Evolutionary conservation across 345 rosid genomes (phyloP), one percentile per base, ranked within the genome.

Genomic region (Pugionium cornutum): DNA sequence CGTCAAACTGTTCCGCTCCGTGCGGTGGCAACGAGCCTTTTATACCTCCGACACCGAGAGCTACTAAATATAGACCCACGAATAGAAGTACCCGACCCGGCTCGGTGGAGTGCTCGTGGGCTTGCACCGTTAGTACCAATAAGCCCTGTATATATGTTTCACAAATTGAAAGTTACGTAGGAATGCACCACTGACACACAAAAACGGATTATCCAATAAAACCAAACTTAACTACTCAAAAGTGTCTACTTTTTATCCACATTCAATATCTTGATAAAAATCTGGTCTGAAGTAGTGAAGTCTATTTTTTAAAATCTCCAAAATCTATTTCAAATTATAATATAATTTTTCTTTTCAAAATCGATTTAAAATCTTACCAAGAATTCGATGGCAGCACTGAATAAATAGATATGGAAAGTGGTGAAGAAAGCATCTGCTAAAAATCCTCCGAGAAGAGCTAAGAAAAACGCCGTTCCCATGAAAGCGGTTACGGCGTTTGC

Each of bases 1-100:
- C 95, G 67, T 89, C 97, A 52, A 89, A 87, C 66, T 92, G 98
- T 78, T 89, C 98, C 0, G 98, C 95, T 33, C 98, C 98, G 27
- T 89, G 96, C n/a, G 89, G 82, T 4, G 88, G 89, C 62, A 92
- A 88, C 26, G 98, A 89, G 30, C 98, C 98, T 80, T 89, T 92
- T 66, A 89, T 87, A 40, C 97, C 98, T 51, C 98, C 97, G 28
- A 87, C 97, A 50, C 98, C 95, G 5, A 89, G 82, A 26, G 97
- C 97, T 43, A 84, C 92, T 67, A 89, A 76, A 74, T 87, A 92
- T 6, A 92, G 85, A 70, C 97, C 97, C 26, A 68, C 70, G 53
- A 84, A 92, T 42, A 92, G 64, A 84, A 92, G 48, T 42, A 50
- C 65, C 43, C 85, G 84, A 36, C 62, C 70, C 54, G 91, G 87